Percentiles rank a stretch among this genome's conserved stretches.
These are phyloP conservation scores for Beauveria bassiana DNA, from an alignment of 2,329 filamentous ascomycete species.

Conservation along the genomic window DNA sequence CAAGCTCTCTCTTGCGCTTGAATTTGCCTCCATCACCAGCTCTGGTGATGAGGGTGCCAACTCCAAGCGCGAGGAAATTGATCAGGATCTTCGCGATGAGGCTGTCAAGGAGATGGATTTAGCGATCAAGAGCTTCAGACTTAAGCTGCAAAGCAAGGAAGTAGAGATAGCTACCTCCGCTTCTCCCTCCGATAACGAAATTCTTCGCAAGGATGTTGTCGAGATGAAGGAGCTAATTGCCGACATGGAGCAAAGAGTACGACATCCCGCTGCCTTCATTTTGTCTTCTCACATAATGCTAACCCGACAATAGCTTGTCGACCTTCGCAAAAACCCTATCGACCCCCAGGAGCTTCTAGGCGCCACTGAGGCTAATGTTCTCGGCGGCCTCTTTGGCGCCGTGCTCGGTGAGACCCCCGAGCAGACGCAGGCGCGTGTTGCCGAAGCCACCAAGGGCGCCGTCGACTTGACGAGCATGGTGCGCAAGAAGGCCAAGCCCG, in stretches of 20 bases:
- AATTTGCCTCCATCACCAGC: conserved; percentile 77
- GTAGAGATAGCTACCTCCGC: conserved; percentile 55
- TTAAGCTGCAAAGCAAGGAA: conserved; percentile 64
- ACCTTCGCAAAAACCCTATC: conserved; percentile 54
- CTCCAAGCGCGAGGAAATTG: conserved; percentile 45
- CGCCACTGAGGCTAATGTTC: conserved; percentile 32
- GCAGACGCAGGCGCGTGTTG: conserved; percentile 55
- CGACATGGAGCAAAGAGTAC: conserved; percentile 69
- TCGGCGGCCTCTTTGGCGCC: conserved; percentile 55
- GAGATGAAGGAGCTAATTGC: conserved; percentile 72
- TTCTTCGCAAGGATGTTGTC: conserved; percentile 52
- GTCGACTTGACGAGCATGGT: conserved; percentile 69
- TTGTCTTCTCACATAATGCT: background rate
- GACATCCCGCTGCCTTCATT: conserved; percentile 18
- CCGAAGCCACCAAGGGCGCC: conserved; percentile 65
- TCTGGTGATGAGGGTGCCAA: conserved; percentile 40
- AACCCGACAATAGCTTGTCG: conserved; percentile 46
- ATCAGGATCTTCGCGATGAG: conserved; percentile 63
- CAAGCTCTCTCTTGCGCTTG: conserved; percentile 89
- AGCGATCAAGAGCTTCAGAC: conserved; percentile 64
- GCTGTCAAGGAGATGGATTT: conserved; percentile 63
- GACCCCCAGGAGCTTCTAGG: conserved; percentile 33
- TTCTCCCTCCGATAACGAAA: conserved; percentile 59
- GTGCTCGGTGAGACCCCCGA: conserved; percentile 54
- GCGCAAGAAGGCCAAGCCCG: conserved; percentile 50